phyloP scores from a whole-genome alignment of 2,329 filamentous ascomycete species.

The Fusarium hostae region DNA sequence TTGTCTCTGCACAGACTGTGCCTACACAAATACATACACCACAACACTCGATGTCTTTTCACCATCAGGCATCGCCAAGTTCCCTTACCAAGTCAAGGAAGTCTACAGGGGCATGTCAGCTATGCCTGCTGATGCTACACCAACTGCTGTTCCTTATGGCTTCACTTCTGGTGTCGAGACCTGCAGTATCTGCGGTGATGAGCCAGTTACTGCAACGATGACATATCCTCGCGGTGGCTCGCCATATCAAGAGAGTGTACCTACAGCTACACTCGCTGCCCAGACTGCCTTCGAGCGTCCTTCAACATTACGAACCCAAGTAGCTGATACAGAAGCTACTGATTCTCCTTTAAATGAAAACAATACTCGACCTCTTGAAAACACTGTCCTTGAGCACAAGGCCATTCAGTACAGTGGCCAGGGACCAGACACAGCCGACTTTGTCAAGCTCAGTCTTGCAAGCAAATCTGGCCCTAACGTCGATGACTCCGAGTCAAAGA shows the following conservation, averaged over 20 bases:
- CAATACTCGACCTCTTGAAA: conserved; percentile 7
- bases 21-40: conserved; percentile 41
- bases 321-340: conserved; percentile 15
- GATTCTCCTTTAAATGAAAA: conserved; percentile 11
- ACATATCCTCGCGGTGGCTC: conserved; percentile 41
- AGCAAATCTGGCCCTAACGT: background rate
- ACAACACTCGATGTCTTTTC: conserved; percentile 41
- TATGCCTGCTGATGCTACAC: conserved; percentile 29
- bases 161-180: conserved; percentile 36
- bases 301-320: conserved; percentile 29
- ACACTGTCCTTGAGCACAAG: conserved; percentile 31
- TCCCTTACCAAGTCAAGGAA: conserved; percentile 40
- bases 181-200: conserved; percentile 37
- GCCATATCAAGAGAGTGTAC: conserved; percentile 31
- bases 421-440: conserved; percentile 1
- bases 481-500: background rate
- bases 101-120: conserved; percentile 44
- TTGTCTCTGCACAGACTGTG: conserved; percentile 36
- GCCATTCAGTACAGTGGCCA: conserved; percentile 14
- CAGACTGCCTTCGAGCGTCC: conserved; percentile 14
- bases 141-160: conserved; percentile 38
- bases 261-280: conserved; percentile 11
- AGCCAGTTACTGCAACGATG: conserved; percentile 40
- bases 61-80: conserved; percentile 30
- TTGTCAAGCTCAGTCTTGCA: conserved; percentile 9